A percentile compares a stretch with the other conserved stretches of the same genome.
Evolutionary conservation across 129 eudicot species (phyloP).

Genomic region (Flaveria linearis): DNA sequence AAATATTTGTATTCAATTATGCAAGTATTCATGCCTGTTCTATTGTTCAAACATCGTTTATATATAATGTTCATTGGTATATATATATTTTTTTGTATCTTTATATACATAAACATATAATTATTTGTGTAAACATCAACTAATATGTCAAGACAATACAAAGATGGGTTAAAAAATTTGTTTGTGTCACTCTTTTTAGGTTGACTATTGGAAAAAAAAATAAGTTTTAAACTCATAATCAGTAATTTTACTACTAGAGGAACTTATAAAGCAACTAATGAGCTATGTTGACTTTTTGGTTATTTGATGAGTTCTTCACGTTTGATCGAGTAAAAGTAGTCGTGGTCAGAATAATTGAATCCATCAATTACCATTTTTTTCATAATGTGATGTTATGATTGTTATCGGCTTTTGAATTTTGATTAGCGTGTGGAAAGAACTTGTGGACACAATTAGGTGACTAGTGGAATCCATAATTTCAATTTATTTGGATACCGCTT

Average conservation of each 20-base stretch:
- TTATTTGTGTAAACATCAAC: not conserved
- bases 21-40: too few relatives aligned
- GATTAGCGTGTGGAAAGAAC: not conserved
- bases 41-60: not conserved
- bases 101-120: not conserved
- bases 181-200: not conserved
- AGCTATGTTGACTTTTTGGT: not conserved
- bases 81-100: too few relatives aligned
- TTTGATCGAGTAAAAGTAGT: constrained; percentile 9
- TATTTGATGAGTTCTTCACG: not conserved
- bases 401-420: not conserved
- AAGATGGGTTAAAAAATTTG: not conserved
- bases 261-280: not conserved
- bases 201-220: not conserved
- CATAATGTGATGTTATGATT: not conserved
- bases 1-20: too few relatives aligned
- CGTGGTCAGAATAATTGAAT: constrained; percentile 12
- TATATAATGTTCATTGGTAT: too few relatives aligned
- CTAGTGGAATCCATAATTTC: not conserved
- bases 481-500: not conserved
- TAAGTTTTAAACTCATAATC: not conserved
- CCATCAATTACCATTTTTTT: not conserved
- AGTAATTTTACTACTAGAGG: not conserved
- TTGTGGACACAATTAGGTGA: not conserved
- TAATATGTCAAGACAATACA: not conserved